These are phyloP conservation scores for Daldinia bambusicola DNA, from an alignment of 495 filamentous ascomycete species.

Conservation along the genomic window DNA sequence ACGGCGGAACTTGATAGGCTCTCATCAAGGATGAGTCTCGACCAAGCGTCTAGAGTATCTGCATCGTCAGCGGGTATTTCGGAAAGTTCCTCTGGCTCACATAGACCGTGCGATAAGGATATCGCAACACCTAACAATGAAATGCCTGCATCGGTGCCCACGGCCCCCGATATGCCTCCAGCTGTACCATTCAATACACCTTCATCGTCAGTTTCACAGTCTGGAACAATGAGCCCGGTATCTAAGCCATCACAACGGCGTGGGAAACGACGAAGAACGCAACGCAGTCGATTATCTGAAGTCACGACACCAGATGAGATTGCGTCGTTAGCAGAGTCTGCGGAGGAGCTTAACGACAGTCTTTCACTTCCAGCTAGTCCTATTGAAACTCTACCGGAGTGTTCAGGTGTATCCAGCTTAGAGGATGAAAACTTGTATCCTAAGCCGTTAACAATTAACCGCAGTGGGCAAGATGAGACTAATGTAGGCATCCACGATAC, in stretches of 20 bases:
- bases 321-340: conserved; percentile 18
- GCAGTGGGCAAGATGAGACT: neutral
- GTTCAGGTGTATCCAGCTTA: neutral
- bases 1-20: conserved; percentile 46
- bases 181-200: conserved; percentile 33
- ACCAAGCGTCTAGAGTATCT: conserved; percentile 16
- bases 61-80: conserved; percentile 27
- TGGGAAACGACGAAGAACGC: conserved; percentile 30
- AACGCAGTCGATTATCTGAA: conserved; percentile 45
- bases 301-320: conserved; percentile 44
- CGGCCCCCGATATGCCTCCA: conserved; percentile 10
- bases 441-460: conserved; percentile 25
- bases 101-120: conserved; percentile 12
- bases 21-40: conserved; percentile 26
- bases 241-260: conserved; percentile 31
- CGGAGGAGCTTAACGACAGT: conserved; percentile 13
- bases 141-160: conserved; percentile 10
- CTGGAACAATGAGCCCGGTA: conserved; percentile 17
- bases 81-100: conserved; percentile 18
- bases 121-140: conserved; percentile 19
- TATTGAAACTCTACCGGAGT: conserved; percentile 41
- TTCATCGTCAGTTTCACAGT: conserved; percentile 21
- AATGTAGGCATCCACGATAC: neutral
- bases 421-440: conserved; percentile 18
- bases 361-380: conserved; percentile 6